Percentiles rank a stretch among this genome's conserved stretches.
phyloP scores from a whole-genome alignment of 2,329 filamentous ascomycete species.

The Microascus cirrosus region DNA sequence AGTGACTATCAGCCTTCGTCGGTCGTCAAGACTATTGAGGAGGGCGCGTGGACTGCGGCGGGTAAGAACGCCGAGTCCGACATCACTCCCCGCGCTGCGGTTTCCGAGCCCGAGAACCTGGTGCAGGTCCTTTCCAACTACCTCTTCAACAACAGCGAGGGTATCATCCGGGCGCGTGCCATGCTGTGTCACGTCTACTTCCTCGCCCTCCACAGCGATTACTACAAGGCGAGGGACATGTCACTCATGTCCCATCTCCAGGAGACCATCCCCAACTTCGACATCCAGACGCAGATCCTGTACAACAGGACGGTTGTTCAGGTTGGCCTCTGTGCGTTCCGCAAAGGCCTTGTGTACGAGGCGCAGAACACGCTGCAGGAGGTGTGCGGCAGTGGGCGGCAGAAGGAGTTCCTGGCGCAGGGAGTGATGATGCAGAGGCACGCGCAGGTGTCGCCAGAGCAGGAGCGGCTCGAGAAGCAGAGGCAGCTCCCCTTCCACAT shows the following conservation, averaged over 20 bases:
- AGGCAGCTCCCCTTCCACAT: constrained; percentile 98
- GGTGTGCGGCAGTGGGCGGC: constrained; percentile 91
- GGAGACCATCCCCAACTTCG: constrained; percentile 93
- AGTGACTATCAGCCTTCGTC: constrained; percentile 55
- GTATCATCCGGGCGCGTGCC: constrained; percentile 88
- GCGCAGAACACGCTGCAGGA: constrained; percentile 96
- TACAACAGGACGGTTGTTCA: constrained; percentile 98
- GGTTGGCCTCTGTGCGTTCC: constrained; percentile 96
- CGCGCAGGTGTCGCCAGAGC: constrained; percentile 90
- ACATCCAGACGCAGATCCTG: constrained; percentile 93
- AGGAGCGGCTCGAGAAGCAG: constrained; percentile 94
- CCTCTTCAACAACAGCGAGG: constrained; percentile 87
- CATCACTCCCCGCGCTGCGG: constrained; percentile 64
- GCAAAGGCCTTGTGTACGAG: constrained; percentile 91
- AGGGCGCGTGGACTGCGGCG: constrained; percentile 82
- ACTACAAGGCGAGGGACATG: constrained; percentile 96
- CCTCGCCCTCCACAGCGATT: constrained; percentile 91
- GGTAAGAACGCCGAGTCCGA: constrained; percentile 59
- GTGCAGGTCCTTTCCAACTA: constrained; percentile 88
- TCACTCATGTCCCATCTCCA: constrained; percentile 99
- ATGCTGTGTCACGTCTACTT: constrained; percentile 99
- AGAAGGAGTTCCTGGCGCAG: constrained; percentile 96
- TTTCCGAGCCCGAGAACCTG: constrained; percentile 60
- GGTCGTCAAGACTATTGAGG: constrained; percentile 87
- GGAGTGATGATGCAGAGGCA: constrained; percentile 98